Base-by-base conservation (phyloP, 2,329 filamentous ascomycete genomes). In the Trichoderma lentiforme region DNA sequence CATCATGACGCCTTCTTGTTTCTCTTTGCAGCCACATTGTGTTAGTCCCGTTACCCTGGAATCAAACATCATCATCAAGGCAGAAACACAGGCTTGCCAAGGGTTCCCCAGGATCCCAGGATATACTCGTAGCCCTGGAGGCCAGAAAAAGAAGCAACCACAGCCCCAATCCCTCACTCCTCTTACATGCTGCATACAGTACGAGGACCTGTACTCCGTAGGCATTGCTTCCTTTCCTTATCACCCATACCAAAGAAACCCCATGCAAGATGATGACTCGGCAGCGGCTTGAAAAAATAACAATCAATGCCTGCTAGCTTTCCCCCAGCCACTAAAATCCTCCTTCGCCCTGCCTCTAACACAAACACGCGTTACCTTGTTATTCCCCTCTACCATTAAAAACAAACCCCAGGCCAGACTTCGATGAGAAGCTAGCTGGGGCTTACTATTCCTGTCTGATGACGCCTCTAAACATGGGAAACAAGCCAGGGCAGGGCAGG, bases 321-420 rank as follows among this genome's bases (percentile, higher is more conserved):
- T 6, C 39, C 64, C 36, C 39, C 47, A 53, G 66, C 66, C 66
- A 70, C 66, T 43, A 26, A 68, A 68, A 68, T 68, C 65, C 56
- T 68, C 18, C 56, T 56, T 67, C 64, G 64, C 64, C 65, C 65
- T 28, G 57, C 36, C 14, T 62, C 56, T 12, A 61, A 58, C 65
- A 51, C 24, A 6, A 30, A 66, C 43, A n/a, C 24, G 9, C 43
- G 18, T 61, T 32, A 39, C 65, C 51, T 68, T 47, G 65, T 32
- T 68, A 58, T 68, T 68, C 18, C 66, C 56, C 12, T 51, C 11
- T 57, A 21, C 28, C 56, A 61, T 28, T 61, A 70, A 57, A 32
- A 58, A 43, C 15, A 43, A 43, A 9, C 39, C 15, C 57, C 57
- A 60, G 53, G 53, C 53, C 53, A 57, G 53, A 18, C 14, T 6